Evolutionary conservation across 345 rosid species (phyloP), one percentile per base, ranked within the genome.

Genomic region (Gossypium australe): DNA sequence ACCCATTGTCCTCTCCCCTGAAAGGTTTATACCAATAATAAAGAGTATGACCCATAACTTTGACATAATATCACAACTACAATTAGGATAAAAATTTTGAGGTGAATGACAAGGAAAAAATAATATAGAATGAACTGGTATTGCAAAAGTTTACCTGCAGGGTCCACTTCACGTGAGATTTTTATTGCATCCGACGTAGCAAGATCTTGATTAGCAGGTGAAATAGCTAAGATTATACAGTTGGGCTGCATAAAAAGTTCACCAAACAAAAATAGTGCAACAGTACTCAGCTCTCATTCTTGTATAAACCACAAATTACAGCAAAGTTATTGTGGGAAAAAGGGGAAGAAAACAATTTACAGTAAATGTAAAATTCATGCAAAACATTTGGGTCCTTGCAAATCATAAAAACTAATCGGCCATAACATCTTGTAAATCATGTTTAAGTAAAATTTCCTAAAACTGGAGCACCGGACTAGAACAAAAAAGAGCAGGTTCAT

Each of bases 191-290:
- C 99, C 8, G 97, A 96, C 16, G 99, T 96, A 68, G 99, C 99
- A 67, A 96, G 97, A 90, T 96, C 99, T 90, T 96, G 99, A 79
- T 96, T 96, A 55, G 99, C 99, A 41, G 99, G 99, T 78, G 99
- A 96, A 83, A 96, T 90, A 48, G 99, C 99, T 78, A 96, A 82
- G 83, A 96, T 96, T 78, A 96, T 83, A 87, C 94, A 89, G 81
- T 96, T 96, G 67, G 99, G 98, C 99, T 96, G 85, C 80, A 83
- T 18, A 59, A 61, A 81, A 81, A 43, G 75, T 76, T 65, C 29
- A 70, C 57, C 11, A 73, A 72, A 77, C 13, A 74, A 44, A 74
- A 53, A 79, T 27, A 74, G 60, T 10, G 45, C 65, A 41, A 67
- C 47, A 55, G 24, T 71, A 49, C 67, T 73, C 56, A 74, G 58